Evolutionary conservation across 2,329 filamentous ascomycete genomes (phyloP).

Genomic region (Raffaelea ambrosiae): DNA sequence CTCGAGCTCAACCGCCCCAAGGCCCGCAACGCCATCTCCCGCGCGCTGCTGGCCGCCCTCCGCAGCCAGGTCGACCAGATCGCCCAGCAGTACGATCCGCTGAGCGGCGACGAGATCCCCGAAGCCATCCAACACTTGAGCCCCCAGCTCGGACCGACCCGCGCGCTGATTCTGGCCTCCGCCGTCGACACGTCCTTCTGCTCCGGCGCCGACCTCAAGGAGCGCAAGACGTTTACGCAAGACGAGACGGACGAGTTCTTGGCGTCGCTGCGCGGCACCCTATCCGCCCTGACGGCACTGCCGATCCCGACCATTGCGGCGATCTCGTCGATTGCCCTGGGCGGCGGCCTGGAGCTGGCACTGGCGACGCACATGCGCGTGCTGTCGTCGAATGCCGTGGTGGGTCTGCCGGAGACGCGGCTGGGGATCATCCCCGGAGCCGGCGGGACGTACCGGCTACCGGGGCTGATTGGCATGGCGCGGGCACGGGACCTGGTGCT

Average conservation of each 20-base stretch:
- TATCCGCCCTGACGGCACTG: conserved; percentile 63
- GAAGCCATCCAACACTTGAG: conserved; percentile 29
- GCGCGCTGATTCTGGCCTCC: conserved; percentile 76
- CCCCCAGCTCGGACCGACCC: conserved; percentile 41
- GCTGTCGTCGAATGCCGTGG: conserved; percentile 65
- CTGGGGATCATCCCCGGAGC: conserved; percentile 93
- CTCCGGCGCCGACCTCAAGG: conserved; percentile 89
- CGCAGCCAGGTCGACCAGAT: conserved; percentile 65
- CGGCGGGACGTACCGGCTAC: conserved; percentile 83
- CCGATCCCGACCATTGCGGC: conserved; percentile 86
- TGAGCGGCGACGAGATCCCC: conserved; percentile 42
- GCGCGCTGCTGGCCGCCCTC: conserved; percentile 63
- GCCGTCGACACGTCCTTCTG: conserved; percentile 85
- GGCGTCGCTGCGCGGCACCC: conserved; percentile 62
- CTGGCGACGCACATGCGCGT: conserved; percentile 85
- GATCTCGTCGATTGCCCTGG: conserved; percentile 77
- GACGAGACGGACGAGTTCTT: conserved; percentile 83
- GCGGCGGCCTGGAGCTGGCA: conserved; percentile 88
- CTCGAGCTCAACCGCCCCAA: conserved; percentile 78
- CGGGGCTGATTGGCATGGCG: conserved; percentile 66
- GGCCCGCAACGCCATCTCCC: conserved; percentile 86
- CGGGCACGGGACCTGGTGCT: conserved; percentile 86
- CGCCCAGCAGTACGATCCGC: conserved; percentile 49
- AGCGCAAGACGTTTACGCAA: conserved; percentile 65
- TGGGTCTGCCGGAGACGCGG: conserved; percentile 85